Percentiles rank a stretch among this genome's conserved stretches.
These are phyloP conservation scores for Globisporangium paddicum DNA, from an alignment of 352 stramenopile genomes.

Conservation along the genomic window DNA sequence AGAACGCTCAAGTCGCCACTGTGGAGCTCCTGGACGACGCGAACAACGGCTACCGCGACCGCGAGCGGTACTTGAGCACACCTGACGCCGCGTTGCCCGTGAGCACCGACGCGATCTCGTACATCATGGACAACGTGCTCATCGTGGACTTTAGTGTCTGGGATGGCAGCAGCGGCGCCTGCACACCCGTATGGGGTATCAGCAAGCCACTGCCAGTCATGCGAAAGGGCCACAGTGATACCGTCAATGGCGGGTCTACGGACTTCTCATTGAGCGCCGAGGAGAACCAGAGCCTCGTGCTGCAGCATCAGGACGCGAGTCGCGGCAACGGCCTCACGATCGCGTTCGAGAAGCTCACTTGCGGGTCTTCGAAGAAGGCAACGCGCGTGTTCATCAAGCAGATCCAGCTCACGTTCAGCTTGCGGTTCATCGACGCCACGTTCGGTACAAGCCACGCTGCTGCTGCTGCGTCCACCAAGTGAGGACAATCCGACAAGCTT, in stretches of 20 bases:
- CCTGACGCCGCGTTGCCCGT: slow-evolving; percentile 18
- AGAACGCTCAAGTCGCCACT: neutral
- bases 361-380: neutral
- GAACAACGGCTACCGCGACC: slow-evolving; percentile 30
- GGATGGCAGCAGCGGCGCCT: slow-evolving; percentile 33
- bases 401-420: slow-evolving; percentile 30
- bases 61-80: slow-evolving; percentile 24
- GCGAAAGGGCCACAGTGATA: neutral
- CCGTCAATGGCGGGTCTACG: neutral
- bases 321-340: slow-evolving; percentile 28
- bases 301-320: slow-evolving; percentile 22
- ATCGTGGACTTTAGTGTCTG: slow-evolving; percentile 55
- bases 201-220: slow-evolving; percentile 24
- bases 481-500: neutral
- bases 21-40: slow-evolving; percentile 31
- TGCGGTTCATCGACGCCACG: slow-evolving; percentile 45
- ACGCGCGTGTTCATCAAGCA: slow-evolving; percentile 30
- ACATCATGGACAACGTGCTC: slow-evolving; percentile 29
- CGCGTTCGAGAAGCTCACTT: slow-evolving; percentile 10
- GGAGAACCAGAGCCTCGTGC: slow-evolving; percentile 13
- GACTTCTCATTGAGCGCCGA: slow-evolving; percentile 25
- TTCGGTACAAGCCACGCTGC: slow-evolving; percentile 41
- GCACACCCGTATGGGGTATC: slow-evolving; percentile 43
- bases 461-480: slow-evolving; percentile 3
- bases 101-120: slow-evolving; percentile 38